Evolutionary conservation across 23 red algal genomes (phyloP).

Genomic region (Rhodosorus marinus): DNA sequence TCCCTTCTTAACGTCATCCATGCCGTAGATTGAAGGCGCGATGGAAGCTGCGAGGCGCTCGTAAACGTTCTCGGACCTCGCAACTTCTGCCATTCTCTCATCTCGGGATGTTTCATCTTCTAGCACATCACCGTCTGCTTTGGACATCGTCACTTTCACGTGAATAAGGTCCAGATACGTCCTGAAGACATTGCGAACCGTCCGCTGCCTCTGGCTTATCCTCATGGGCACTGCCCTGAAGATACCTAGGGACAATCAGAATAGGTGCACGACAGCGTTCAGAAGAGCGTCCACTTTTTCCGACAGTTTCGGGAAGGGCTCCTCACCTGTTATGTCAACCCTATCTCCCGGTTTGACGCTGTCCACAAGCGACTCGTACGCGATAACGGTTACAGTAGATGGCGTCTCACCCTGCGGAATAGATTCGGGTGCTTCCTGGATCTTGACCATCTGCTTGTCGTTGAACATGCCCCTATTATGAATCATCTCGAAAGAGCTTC

Average conservation of each 20-base stretch:
- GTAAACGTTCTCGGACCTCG: conserved; percentile 34
- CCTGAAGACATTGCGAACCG: conserved; percentile 58
- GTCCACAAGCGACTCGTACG: conserved; percentile 88
- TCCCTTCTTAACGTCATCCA: conserved; percentile 85
- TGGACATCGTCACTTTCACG: conserved; percentile 20
- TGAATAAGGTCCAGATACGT: conserved; percentile 96
- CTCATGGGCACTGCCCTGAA: conserved; percentile 52
- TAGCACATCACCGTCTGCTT: conserved; percentile 7
- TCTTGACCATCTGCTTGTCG: conserved; percentile 82
- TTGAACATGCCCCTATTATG: conserved; percentile 68
- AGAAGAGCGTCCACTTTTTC: neutral
- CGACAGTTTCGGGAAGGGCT: neutral
- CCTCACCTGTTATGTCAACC: conserved; percentile 91
- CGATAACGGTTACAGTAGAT: conserved; percentile 60
- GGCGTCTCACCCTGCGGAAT: conserved; percentile 95
- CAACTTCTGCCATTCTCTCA: conserved; percentile 30
- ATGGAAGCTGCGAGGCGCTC: conserved; percentile 52
- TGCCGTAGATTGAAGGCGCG: conserved; percentile 86
- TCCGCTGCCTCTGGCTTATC: conserved; percentile 56
- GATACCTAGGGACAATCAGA: conserved; percentile 9
- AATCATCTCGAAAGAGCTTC: conserved; percentile 50
- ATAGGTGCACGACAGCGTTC: neutral
- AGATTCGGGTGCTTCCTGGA: conserved; percentile 88
- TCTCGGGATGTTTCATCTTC: conserved; percentile 18
- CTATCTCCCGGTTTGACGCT: conserved; percentile 85